These are phyloP conservation scores for Grosmannia penicillata DNA, from an alignment of 2,329 filamentous ascomycete species.

Conservation along the genomic window DNA sequence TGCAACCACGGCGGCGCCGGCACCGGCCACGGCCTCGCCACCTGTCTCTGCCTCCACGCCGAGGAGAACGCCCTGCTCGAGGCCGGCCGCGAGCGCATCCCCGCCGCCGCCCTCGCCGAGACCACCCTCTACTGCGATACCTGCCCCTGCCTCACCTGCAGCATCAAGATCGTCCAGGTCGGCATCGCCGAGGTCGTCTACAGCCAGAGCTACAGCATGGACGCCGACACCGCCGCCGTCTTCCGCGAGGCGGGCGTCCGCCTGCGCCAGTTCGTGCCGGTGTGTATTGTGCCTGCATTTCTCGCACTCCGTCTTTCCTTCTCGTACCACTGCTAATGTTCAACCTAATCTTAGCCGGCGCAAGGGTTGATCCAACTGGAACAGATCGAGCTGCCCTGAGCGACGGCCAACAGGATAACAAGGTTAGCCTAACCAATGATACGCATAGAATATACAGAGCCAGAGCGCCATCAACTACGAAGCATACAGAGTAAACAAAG, in stretches of 20 bases:
- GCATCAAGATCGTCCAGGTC: slow-evolving; percentile 95
- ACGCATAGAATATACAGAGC: neutral
- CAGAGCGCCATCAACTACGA: neutral
- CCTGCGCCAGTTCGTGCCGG: slow-evolving; percentile 76
- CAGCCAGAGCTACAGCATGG: slow-evolving; percentile 88
- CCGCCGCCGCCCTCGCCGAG: slow-evolving; percentile 39
- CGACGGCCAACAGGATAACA: neutral
- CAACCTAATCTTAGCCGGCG: slow-evolving; percentile 31
- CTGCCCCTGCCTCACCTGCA: slow-evolving; percentile 93
- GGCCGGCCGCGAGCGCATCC: slow-evolving; percentile 77
- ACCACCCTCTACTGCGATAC: slow-evolving; percentile 88
- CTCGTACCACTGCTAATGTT: neutral
- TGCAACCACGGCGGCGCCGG: slow-evolving; percentile 68
- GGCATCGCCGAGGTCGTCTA: slow-evolving; percentile 95
- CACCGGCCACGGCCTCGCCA: slow-evolving; percentile 59
- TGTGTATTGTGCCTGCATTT: too few species aligned
- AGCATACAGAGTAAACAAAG: neutral
- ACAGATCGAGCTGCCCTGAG: slow-evolving; percentile 25
- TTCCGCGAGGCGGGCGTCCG: slow-evolving; percentile 72
- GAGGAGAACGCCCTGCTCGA: slow-evolving; percentile 96
- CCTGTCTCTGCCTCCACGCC: slow-evolving; percentile 92
- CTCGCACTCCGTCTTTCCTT: slow-evolving; percentile 4
- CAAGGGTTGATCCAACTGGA: slow-evolving; percentile 51
- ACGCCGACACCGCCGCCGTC: slow-evolving; percentile 66
- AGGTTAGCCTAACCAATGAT: neutral